Base-by-base conservation (phyloP, 2,329 filamentous ascomycete species). In the Fusarium penzigii region DNA sequence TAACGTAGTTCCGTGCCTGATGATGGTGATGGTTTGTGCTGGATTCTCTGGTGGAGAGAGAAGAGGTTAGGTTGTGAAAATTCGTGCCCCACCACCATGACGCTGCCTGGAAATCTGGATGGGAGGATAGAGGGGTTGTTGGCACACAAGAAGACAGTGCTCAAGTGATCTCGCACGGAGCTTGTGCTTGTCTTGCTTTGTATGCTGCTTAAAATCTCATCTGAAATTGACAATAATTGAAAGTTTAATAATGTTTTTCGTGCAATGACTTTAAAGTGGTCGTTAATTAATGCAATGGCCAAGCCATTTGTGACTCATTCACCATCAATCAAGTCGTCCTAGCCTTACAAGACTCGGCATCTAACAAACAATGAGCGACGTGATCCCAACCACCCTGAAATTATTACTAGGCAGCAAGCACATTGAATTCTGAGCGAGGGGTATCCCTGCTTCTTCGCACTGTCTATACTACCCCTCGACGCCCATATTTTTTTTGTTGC, bases 41-140 rank as follows among this genome's bases (percentile, higher is more conserved):
- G 46, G 57, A 53, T 61, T 57, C 38, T 52, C 55, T 63, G 59
- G 64, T 64, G 64, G 58, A 64, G 64, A 58, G 58, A 55, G 42
- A 52, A 47, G 54, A 52, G 55, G 56, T 59, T 46, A 59, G 68
- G 64, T 65, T 68, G 66, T 69, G 68, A 72, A 73, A 74, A 71
- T 72, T 73, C 65, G 54, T 63, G 68, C 71, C 72, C 72, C 72
- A 72, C 71, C 66, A 70, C 57, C 57, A 70, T 70, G 69, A 71
- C 65, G 65, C 62, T 57, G 64, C 46, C 49, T 29, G n/a, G 39
- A 20, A 25, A 41, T 40, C 40, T n/a, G 29, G 20, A 42, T n/a
- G 52, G 52, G 48, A 52, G 52, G 43, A 45, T 65, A 61, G 64
- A 67, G 64, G 65, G 65, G 65, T 53, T 57, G 32, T 48, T 41